Base-by-base conservation (phyloP, 306 rosid genomes). In the Vigna trinervia region DNA sequence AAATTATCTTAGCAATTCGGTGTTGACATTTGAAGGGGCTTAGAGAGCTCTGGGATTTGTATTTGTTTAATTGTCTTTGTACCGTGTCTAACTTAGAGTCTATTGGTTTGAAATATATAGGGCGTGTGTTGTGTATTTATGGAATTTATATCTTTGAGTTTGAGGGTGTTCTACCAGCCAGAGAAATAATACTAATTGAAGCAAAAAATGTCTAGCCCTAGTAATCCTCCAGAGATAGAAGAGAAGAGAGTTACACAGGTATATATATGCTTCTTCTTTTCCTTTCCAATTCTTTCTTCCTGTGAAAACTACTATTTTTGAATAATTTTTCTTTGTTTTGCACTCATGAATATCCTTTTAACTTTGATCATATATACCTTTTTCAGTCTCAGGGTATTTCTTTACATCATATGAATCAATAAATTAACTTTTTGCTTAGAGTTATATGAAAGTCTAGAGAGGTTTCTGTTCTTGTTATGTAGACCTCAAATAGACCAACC, bases 21-120 rank as follows among this genome's bases (percentile, higher is more conserved):
- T 81, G 91, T 90, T 90, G 91, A 87, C 91, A 86, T 84, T 80
- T 82, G 71, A 23, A 69, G 60, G 71, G 80, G 63, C 34, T 30
- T 65, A 45, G 74, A 76, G 81, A 59, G 79, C 77, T 68, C 74
- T 9, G 61, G 63, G 75, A 78, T 85, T 66, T 59, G 7, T 12
- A 78, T 65, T 81, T 67, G 4, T 85, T 83, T 80, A 83, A 41
- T 54, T 38, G 17, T 38, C 34, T 32, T 7, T 34, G 8, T 61
- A 34, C 46, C 15, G 36, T 78, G 78, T 78, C 82, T 80, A 47
- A 67, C 86, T 61, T 79, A 76, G 22, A 78, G 54, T 65, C 73
- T 72, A 23, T 77, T 73, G 65, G 76, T 73, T 10, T 68, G 63
- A 52, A 51, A 75, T 30, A 30, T 30, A 30, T 52, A 61, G 76